These are phyloP conservation scores for Thermothelomyces thermophilus DNA, from an alignment of 2,329 filamentous ascomycete genomes.

Conservation along the genomic window DNA sequence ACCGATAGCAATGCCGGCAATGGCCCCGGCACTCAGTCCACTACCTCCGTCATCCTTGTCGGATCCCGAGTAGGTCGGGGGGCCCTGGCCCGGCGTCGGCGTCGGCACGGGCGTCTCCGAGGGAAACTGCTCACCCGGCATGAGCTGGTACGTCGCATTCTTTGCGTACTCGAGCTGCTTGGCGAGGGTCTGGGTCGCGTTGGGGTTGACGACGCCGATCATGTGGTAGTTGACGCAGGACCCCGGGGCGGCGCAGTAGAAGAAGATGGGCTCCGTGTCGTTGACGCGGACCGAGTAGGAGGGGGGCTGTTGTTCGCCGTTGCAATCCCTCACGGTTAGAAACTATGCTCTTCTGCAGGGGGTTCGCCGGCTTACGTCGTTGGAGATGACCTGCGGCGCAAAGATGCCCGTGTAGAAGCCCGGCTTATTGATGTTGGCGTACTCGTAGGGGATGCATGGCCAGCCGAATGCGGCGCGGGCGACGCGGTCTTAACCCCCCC, in stretches of 20 bases:
- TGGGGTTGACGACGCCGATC: slow-evolving; percentile 71
- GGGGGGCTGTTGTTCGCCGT: slow-evolving; percentile 31
- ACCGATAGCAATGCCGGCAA: slow-evolving; percentile 55
- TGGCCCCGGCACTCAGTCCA: slow-evolving; percentile 38
- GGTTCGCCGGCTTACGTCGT: slow-evolving; percentile 38
- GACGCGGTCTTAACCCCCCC: slow-evolving; percentile 46
- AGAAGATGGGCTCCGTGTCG: slow-evolving; percentile 58
- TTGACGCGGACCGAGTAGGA: slow-evolving; percentile 45
- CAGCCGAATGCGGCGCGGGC: slow-evolving; percentile 50
- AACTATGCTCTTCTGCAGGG: too few relatives aligned
- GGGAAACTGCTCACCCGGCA: slow-evolving; percentile 50
- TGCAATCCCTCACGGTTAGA: too few relatives aligned
- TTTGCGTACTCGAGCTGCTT: slow-evolving; percentile 42
- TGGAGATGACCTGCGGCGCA: slow-evolving; percentile 39
- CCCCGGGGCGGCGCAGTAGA: slow-evolving; percentile 60
- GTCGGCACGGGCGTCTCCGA: slow-evolving; percentile 33
- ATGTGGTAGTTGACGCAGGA: slow-evolving; percentile 62
- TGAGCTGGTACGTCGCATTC: slow-evolving; percentile 45
- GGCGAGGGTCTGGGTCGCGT: slow-evolving; percentile 41
- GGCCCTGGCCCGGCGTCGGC: slow-evolving; percentile 11
- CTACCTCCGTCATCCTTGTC: neutral
- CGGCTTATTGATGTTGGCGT: slow-evolving; percentile 39
- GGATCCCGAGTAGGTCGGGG: slow-evolving; percentile 9
- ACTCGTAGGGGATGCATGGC: slow-evolving; percentile 59
- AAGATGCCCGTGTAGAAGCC: slow-evolving; percentile 50